Evolutionary conservation across 345 rosid species (phyloP).

Genomic region (Pistacia atlantica): DNA sequence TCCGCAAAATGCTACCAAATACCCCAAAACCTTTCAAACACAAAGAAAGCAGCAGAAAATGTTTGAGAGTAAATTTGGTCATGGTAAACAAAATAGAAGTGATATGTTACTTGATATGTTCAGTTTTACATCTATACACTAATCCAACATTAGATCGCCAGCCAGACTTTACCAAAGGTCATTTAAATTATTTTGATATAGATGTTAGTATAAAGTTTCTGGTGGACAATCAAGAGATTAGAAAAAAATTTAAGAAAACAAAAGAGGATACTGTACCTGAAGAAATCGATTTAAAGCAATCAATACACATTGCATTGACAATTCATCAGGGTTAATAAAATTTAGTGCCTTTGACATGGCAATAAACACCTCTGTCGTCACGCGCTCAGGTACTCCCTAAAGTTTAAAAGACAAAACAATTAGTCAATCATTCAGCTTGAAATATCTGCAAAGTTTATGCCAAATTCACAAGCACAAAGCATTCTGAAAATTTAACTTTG

Average conservation of each 20-base stretch:
- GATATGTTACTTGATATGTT: neutral
- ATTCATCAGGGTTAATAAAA: conserved; percentile 92
- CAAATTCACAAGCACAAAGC: neutral
- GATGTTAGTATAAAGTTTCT: neutral
- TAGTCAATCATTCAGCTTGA: conserved; percentile 6
- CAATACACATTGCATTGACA: conserved; percentile 92
- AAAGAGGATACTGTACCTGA: conserved; percentile 55
- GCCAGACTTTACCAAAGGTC: neutral
- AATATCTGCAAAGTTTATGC: neutral
- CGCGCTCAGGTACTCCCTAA: conserved; percentile 94
- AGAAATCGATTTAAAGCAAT: conserved; percentile 95
- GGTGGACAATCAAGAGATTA: neutral
- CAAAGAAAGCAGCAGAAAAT: neutral
- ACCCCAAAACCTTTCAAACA: neutral
- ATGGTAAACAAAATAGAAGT: conserved; percentile 9
- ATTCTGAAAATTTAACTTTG: conserved; percentile 9
- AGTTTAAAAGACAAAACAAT: conserved; percentile 9
- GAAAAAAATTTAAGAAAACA: neutral
- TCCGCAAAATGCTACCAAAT: no score
- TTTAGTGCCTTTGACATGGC: conserved; percentile 98
- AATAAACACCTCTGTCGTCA: conserved; percentile 89
- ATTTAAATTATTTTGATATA: neutral
- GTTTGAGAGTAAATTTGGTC: neutral
- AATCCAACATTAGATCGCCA: neutral
- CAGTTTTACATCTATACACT: neutral